phyloP scores from a whole-genome alignment of 1,284 basidiomycete species.

The Pseudozyma tsukubaensis region DNA sequence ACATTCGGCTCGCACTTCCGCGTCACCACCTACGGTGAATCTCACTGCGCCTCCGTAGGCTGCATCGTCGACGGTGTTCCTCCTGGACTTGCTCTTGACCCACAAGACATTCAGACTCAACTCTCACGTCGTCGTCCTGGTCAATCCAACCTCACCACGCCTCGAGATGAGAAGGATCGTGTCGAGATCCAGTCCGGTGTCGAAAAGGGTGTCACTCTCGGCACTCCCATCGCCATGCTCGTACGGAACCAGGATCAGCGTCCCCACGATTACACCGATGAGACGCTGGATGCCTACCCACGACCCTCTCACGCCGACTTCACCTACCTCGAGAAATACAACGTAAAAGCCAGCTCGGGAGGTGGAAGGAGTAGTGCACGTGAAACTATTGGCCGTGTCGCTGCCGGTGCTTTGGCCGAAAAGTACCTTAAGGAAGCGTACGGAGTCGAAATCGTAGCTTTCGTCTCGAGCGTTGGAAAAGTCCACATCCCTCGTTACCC shows the following conservation, averaged over 20 bases:
- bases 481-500: slow-evolving; percentile 76
- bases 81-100: slow-evolving; percentile 84
- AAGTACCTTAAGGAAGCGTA: slow-evolving; percentile 89
- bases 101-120: slow-evolving; percentile 90
- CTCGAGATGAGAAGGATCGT: slow-evolving; percentile 90
- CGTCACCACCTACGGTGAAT: slow-evolving; percentile 97
- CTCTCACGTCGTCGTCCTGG: slow-evolving; percentile 91
- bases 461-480: slow-evolving; percentile 95
- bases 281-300: slow-evolving; percentile 91
- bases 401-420: slow-evolving; percentile 97
- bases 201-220: slow-evolving; percentile 93
- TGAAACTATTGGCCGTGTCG: slow-evolving; percentile 97
- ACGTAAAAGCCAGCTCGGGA: slow-evolving; percentile 94
- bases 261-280: slow-evolving; percentile 93
- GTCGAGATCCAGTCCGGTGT: slow-evolving; percentile 94
- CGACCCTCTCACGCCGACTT: slow-evolving; percentile 98
- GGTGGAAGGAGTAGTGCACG: slow-evolving; percentile 93
- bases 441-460: slow-evolving; percentile 94
- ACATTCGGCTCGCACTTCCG: slow-evolving; percentile 90
- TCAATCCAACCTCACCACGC: slow-evolving; percentile 95
- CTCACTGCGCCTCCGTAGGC: slow-evolving; percentile 95
- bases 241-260: slow-evolving; percentile 98
- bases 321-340: slow-evolving; percentile 98
- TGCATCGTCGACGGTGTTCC: slow-evolving; percentile 98
- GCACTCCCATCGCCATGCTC: slow-evolving; percentile 94